Evolutionary conservation across 2,329 filamentous ascomycete genomes (phyloP).

Genomic region (Paraphaeosphaeria sporulosa): DNA sequence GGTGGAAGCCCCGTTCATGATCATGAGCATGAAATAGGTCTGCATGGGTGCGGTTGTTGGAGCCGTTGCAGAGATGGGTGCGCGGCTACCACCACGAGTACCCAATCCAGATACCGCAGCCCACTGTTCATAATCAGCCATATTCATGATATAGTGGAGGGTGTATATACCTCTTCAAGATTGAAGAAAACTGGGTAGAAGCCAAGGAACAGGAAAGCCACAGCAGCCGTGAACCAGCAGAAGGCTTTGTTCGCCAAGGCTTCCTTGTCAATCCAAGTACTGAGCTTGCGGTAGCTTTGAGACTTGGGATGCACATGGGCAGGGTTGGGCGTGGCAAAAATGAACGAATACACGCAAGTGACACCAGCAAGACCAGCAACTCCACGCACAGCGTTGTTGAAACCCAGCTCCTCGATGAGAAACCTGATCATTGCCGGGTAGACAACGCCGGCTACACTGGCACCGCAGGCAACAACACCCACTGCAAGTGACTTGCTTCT

Average conservation of each 20-base stretch:
- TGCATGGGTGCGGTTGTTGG: slow-evolving; percentile 47
- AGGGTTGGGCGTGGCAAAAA: slow-evolving; percentile 56
- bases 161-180: slow-evolving; percentile 54
- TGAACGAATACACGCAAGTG: slow-evolving; percentile 52
- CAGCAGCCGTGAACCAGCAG: slow-evolving; percentile 53
- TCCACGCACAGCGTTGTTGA: slow-evolving; percentile 54
- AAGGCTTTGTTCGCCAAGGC: slow-evolving; percentile 55
- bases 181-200: slow-evolving; percentile 63
- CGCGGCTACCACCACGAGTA: slow-evolving; percentile 37
- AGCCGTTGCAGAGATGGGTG: slow-evolving; percentile 16
- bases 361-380: slow-evolving; percentile 52
- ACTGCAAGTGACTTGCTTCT: slow-evolving; percentile 57
- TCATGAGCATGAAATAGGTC: slow-evolving; percentile 58
- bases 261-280: slow-evolving; percentile 54
- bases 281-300: slow-evolving; percentile 47
- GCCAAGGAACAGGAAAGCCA: slow-evolving; percentile 59
- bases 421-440: slow-evolving; percentile 58
- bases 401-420: slow-evolving; percentile 53
- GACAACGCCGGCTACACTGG: slow-evolving; percentile 56
- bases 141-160: not conserved
- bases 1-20: slow-evolving; percentile 60
- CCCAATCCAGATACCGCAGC: slow-evolving; percentile 54
- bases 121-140: slow-evolving; percentile 48
- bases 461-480: slow-evolving; percentile 60
- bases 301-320: slow-evolving; percentile 48